Evolutionary conservation across 23 red algal genomes (phyloP), one percentile per base, ranked within the genome.

Genomic region (Pyropia haitanensis): DNA sequence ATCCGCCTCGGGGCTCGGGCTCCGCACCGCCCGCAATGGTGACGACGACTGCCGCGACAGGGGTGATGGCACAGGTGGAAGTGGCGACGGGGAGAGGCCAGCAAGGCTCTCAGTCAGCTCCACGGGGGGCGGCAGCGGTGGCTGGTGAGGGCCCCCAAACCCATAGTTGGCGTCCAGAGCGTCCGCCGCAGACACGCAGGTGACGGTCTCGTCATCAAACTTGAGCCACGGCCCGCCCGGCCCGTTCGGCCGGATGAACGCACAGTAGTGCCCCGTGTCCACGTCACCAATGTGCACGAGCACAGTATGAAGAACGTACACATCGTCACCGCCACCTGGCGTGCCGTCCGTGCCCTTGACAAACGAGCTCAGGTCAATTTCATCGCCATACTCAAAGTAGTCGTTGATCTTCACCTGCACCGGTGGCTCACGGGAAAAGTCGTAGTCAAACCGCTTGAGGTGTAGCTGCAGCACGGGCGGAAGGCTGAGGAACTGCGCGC

Each of bases 251-350:
- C 93, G 83, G 53, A 97, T 97, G 68, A 85, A 97, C 8, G 78
- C 93, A 63, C 90, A 81, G 58, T 97, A 97, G 73, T 97, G 93
- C 14, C 93, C 93, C 0, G 85, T 85, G 28, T 90, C 72, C 30
- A 90, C 93, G 76, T 97, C 93, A 18, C 93, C 93, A 63, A 90
- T 88, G 77, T 97, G 93, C 25, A 97, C 93, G 17, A 97, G 61
- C 33, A 97, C 93, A 12, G 93, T 81, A 65, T 97, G 93, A 20
- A 97, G 66, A n/a, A 97, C 62, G 63, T 90, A 97, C 18, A 97
- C 76, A 49, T 91, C 70, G 12, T 56, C 29, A 57, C 80, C 80
- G 55, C 18, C 53, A 46, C 39, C 39, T 46, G 39, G 39, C 39
- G 39, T 46, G 10, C 39, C 8, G 58, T 81, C 75, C 22, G 71